Evolutionary conservation across 2,329 filamentous ascomycete species (phyloP).

Genomic region (Sarocladium strictum): DNA sequence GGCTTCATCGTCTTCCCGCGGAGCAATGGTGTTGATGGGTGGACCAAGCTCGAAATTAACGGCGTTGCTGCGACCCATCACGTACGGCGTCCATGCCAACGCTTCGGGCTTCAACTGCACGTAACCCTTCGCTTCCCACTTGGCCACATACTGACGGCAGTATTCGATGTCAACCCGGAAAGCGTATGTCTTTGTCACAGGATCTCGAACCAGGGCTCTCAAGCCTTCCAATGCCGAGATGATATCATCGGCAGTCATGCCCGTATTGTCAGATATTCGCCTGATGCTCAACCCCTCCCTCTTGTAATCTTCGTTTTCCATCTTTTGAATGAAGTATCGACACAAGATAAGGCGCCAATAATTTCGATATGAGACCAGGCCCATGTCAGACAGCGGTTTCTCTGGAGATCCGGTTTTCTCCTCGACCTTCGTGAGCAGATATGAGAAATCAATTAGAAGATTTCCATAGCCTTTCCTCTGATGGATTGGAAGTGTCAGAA

Average conservation of each 20-base stretch:
- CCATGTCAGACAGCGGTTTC: slow-evolving; percentile 97
- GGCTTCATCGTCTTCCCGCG: slow-evolving; percentile 66
- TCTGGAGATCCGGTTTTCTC: slow-evolving; percentile 92
- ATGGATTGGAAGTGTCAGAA: slow-evolving; percentile 90
- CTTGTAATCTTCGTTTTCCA: slow-evolving; percentile 22
- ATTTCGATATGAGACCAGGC: slow-evolving; percentile 91
- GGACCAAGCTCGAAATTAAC: slow-evolving; percentile 80
- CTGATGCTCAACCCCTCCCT: slow-evolving; percentile 52
- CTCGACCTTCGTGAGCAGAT: slow-evolving; percentile 88
- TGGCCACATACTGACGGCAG: slow-evolving; percentile 79
- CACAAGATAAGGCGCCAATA: slow-evolving; percentile 93
- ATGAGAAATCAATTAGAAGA: slow-evolving; percentile 96
- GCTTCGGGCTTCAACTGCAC: slow-evolving; percentile 75
- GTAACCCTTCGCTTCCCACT: slow-evolving; percentile 85
- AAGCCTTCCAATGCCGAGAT: slow-evolving; percentile 89
- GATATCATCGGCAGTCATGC: slow-evolving; percentile 94
- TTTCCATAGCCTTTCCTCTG: slow-evolving; percentile 97
- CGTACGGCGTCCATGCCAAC: slow-evolving; percentile 91
- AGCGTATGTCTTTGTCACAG: slow-evolving; percentile 81
- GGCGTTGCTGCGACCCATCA: slow-evolving; percentile 84
- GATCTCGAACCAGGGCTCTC: slow-evolving; percentile 83
- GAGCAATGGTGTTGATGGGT: slow-evolving; percentile 78
- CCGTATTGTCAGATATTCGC: slow-evolving; percentile 79
- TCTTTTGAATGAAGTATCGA: slow-evolving; percentile 63
- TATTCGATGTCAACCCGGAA: slow-evolving; percentile 81